These are phyloP conservation scores for Pyricularia grisea DNA, from an alignment of 2,329 filamentous ascomycete species.

Conservation along the genomic window DNA sequence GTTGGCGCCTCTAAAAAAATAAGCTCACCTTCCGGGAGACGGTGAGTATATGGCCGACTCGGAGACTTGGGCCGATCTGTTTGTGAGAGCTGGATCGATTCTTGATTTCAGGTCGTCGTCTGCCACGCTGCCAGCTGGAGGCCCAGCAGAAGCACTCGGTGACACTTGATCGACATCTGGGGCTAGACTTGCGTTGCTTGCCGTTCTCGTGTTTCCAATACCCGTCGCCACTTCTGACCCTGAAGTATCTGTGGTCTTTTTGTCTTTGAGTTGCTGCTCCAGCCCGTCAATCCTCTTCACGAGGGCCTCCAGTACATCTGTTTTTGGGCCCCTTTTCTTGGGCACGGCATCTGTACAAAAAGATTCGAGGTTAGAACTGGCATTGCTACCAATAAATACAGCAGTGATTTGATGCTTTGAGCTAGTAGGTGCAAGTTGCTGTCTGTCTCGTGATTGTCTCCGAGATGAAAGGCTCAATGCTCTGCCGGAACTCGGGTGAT, in stretches of 20 bases:
- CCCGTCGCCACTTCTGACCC: slow-evolving; percentile 16
- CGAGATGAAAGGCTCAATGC: neutral
- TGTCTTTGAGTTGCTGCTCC: slow-evolving; percentile 68
- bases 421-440: neutral
- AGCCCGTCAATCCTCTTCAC: slow-evolving; percentile 78
- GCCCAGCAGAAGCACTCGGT: slow-evolving; percentile 7
- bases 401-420: neutral
- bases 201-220: slow-evolving; percentile 7
- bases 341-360: slow-evolving; percentile 63
- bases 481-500: neutral
- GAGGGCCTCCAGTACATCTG: slow-evolving; percentile 76
- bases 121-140: slow-evolving; percentile 12
- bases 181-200: slow-evolving; percentile 9
- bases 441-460: neutral
- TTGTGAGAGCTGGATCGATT: slow-evolving; percentile 17
- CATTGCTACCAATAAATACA: neutral
- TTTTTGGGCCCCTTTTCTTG: slow-evolving; percentile 85
- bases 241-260: slow-evolving; percentile 33
- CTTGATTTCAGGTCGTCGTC: slow-evolving; percentile 23
- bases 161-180: slow-evolving; percentile 15
- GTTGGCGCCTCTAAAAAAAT: neutral
- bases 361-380: neutral
- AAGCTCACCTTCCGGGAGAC: slow-evolving; percentile 23
- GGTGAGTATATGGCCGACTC: slow-evolving; percentile 35
- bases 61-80: slow-evolving; percentile 21